Percentiles rank a stretch among this genome's conserved stretches.
phyloP scores from a whole-genome alignment of 148 eudicot species.

The Camellia japonica region DNA sequence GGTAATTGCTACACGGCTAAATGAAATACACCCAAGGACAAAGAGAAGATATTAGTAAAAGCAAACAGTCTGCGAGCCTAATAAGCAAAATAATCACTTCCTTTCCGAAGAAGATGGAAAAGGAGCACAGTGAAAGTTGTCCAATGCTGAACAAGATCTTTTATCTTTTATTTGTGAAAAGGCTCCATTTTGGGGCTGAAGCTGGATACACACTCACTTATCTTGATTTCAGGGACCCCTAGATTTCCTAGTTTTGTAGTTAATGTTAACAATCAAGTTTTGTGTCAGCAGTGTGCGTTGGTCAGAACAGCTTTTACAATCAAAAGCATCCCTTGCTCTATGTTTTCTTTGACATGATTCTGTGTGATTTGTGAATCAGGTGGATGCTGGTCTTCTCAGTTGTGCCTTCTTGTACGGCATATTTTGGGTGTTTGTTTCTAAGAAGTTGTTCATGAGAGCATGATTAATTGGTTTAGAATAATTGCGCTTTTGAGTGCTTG shows the following conservation, averaged over 20 bases:
- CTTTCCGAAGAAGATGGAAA: too few species aligned
- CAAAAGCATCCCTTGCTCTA: background rate
- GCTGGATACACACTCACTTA: background rate
- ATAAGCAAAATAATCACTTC: background rate
- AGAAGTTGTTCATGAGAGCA: slow-evolving; percentile 68
- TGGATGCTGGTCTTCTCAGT: slow-evolving; percentile 68
- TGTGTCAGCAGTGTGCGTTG: background rate
- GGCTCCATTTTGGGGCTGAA: background rate
- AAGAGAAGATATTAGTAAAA: background rate
- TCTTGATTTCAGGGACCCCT: background rate
- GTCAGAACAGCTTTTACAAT: background rate
- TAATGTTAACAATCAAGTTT: background rate
- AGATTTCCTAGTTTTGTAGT: too few species aligned
- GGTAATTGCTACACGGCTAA: background rate
- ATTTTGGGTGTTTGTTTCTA: slow-evolving; percentile 81
- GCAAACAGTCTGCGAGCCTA: background rate
- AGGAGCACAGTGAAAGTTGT: too few species aligned
- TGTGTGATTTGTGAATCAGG: slow-evolving; percentile 40
- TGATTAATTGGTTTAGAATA: too few species aligned
- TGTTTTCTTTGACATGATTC: background rate
- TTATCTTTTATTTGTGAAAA: background rate
- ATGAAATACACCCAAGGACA: background rate
- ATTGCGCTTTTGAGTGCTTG: too few species aligned
- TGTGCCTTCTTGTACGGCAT: slow-evolving; percentile 85
- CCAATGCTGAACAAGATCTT: background rate